Base-by-base conservation (phyloP, 2,329 filamentous ascomycete genomes). In the Talaromyces albobiverticillius region DNA sequence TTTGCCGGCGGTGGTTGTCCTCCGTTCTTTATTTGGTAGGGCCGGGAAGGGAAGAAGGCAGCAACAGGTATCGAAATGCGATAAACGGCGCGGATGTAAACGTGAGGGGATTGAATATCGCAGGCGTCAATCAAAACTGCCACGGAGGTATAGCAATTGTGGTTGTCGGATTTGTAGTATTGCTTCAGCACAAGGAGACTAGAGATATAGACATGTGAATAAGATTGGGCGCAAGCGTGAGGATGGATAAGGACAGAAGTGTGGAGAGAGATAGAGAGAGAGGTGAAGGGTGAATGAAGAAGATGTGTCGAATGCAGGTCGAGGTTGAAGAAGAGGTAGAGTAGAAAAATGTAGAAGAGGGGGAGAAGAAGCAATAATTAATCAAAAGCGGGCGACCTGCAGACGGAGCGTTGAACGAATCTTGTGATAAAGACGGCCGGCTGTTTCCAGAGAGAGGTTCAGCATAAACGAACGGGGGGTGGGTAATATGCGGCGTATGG, bases 331-430 rank as follows among this genome's bases (percentile, higher is more conserved):
- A 46, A 34, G 23, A 45, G 26, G 36, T 13, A 40, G 36, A 16
- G 18, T 16, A 40, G 18, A 38, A 8, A 40, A 20, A 20, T 40
- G 36, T 9, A 40, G 36, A 40, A 26, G 42, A 46, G 50, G 50
- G 49, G 50, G 50, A 52, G 40, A 46, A 10, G 50, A 52, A 52
- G 50, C 50, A 46, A 52, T 52, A 52, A 52, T 52, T 52, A 52
- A 52, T 52, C 41, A 29, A 42, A 40, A 20, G 50, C 50, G 50
- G 50, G 50, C 49, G 23, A 45, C 31, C 31, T 45, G 50, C 40
- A 52, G 49, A 51, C 14, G 41, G 49, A 45, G 38, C 48, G 38
- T 23, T 42, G 29, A 47, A 36, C 32, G 49, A 45, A 51, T 52
- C 50, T 52, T 52, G 50, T 52, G 50, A 52, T 52, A 52, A 52